Evolutionary conservation across 192 early-diverging fungal species (phyloP).

Genomic region (Globomyces pollinis-pini): DNA sequence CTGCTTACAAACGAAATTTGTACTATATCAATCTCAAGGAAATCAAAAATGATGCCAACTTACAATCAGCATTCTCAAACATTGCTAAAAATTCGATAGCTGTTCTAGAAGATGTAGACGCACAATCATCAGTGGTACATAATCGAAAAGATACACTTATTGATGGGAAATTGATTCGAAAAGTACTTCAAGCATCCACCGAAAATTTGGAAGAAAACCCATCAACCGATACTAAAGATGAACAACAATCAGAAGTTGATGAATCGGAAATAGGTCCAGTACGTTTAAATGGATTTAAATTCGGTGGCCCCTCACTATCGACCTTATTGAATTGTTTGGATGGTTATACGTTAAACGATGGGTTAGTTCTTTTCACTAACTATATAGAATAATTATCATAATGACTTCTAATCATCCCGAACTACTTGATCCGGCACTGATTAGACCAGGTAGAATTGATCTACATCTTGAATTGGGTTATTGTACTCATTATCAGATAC

Average conservation of each 20-base stretch:
- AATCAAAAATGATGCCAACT: constrained; percentile 25
- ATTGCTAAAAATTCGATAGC: constrained; percentile 28
- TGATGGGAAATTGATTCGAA: constrained; percentile 21
- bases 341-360: constrained; percentile 42
- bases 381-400: constrained; percentile 47
- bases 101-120: constrained; percentile 30
- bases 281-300: constrained; percentile 13
- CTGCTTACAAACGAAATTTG: constrained; percentile 30
- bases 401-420: constrained; percentile 63
- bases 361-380: constrained; percentile 41
- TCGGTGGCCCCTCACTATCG: constrained; percentile 26
- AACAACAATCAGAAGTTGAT: constrained; percentile 11
- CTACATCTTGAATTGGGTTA: constrained; percentile 53
- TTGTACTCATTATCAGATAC: constrained; percentile 54
- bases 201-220: constrained; percentile 13
- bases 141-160: constrained; percentile 23
- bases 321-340: constrained; percentile 50
- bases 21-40: constrained; percentile 42
- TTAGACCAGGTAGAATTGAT: constrained; percentile 58
- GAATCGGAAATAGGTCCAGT: constrained; percentile 13
- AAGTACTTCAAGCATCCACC: constrained; percentile 1
- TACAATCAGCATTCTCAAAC: constrained; percentile 36
- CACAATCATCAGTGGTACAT: constrained; percentile 41
- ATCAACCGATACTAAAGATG: constrained; percentile 12
- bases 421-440: constrained; percentile 52